These are phyloP conservation scores for Desmodesmus armatus DNA, from an alignment of 139 green algal genomes.

Conservation along the genomic window DNA sequence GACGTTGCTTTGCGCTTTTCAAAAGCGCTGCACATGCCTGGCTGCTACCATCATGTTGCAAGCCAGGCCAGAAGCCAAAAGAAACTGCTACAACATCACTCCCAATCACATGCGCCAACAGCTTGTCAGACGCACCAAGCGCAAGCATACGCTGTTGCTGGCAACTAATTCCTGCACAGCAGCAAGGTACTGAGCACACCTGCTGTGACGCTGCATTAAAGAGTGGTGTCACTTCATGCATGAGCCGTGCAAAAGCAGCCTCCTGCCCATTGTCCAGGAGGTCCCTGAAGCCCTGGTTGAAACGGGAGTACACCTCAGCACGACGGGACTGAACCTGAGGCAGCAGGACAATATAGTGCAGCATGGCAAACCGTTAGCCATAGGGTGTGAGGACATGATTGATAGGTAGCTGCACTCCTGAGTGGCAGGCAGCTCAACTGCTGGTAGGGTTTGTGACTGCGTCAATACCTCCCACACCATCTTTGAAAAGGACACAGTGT, in stretches of 20 bases:
- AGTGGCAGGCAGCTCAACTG: too few species aligned
- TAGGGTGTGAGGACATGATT: too few species aligned
- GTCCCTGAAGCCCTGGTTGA: conserved; percentile 27
- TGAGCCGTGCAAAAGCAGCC: background rate
- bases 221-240: conserved; percentile 32
- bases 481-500: too few species aligned
- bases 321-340: conserved; percentile 39
- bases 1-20: too few species aligned
- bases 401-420: too few species aligned
- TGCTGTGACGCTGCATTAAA: conserved; percentile 46
- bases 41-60: too few species aligned
- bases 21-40: too few species aligned
- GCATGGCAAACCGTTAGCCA: background rate
- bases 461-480: too few species aligned
- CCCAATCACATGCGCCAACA: background rate
- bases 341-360: background rate
- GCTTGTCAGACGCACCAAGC: background rate
- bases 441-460: background rate
- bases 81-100: background rate
- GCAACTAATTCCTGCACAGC: background rate
- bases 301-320: conserved; percentile 35
- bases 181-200: background rate
- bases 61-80: background rate
- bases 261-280: conserved; percentile 20
- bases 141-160: background rate